A percentile compares a stretch with the other conserved stretches of the same genome.
phyloP scores from a whole-genome alignment of 2,329 filamentous ascomycete genomes.

The Arthrinium puccinioides region DNA sequence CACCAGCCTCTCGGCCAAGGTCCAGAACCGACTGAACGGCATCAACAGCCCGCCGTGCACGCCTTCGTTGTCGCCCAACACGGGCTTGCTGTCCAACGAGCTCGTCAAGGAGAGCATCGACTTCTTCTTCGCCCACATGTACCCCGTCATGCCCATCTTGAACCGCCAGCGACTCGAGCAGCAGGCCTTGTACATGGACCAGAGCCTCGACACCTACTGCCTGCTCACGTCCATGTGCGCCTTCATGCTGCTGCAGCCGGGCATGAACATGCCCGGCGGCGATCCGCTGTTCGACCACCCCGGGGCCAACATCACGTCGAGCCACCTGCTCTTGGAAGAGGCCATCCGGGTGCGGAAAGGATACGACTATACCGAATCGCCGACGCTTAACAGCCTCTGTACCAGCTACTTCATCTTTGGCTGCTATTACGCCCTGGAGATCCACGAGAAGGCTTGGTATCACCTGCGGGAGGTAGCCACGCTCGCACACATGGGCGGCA shows the following conservation, averaged over 20 bases:
- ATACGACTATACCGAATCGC: slow-evolving; percentile 50
- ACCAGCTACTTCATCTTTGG: slow-evolving; percentile 78
- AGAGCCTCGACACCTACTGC: slow-evolving; percentile 56
- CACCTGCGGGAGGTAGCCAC: slow-evolving; percentile 72
- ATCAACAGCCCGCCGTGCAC: slow-evolving; percentile 40
- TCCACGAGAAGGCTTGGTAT: slow-evolving; percentile 73
- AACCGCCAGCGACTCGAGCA: slow-evolving; percentile 51
- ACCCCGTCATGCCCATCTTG: slow-evolving; percentile 56
- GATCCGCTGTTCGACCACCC: slow-evolving; percentile 52
- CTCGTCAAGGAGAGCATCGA: slow-evolving; percentile 59
- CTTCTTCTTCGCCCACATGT: slow-evolving; percentile 64
- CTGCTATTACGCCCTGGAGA: slow-evolving; percentile 62
- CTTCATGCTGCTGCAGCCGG: slow-evolving; percentile 63
- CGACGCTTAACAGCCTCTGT: slow-evolving; percentile 51
- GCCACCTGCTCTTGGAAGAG: slow-evolving; percentile 62
- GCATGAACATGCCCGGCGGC: slow-evolving; percentile 51
- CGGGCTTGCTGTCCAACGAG: slow-evolving; percentile 53
- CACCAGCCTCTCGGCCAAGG: slow-evolving; percentile 54
- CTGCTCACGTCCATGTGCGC: slow-evolving; percentile 57
- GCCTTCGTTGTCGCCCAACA: slow-evolving; percentile 44
- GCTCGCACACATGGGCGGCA: slow-evolving; percentile 52
- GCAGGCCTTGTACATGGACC: slow-evolving; percentile 53
- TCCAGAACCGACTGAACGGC: slow-evolving; percentile 53
- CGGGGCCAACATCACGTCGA: slow-evolving; percentile 54
- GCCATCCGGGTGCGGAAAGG: slow-evolving; percentile 56